These are phyloP conservation scores for Striga hermonthica DNA, from an alignment of 305 asterid genomes.

Conservation along the genomic window DNA sequence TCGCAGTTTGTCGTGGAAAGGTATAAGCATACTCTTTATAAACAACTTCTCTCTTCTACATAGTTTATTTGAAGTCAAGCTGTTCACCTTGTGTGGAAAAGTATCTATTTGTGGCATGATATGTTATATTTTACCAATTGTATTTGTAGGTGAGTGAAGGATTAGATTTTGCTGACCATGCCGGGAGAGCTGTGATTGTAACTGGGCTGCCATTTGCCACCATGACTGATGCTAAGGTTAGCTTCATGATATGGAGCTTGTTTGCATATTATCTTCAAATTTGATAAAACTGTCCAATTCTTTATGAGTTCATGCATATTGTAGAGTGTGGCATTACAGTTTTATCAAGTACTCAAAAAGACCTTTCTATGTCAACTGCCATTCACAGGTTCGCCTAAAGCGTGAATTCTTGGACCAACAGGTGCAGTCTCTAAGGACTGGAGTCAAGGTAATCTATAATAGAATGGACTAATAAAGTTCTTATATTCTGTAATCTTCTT, in stretches of 20 bases:
- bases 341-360: conserved; percentile 13
- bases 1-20: conserved; percentile 99
- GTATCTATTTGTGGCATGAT: conserved; percentile 5
- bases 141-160: conserved; percentile 88
- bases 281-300: conserved; percentile 4
- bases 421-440: conserved; percentile 41
- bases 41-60: conserved; percentile 22
- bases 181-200: conserved; percentile 96
- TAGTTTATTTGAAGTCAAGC: conserved; percentile 13
- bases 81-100: conserved; percentile 7
- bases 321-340: background rate
- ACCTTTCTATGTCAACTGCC: conserved; percentile 29
- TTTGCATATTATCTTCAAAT: conserved; percentile 25
- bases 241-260: conserved; percentile 28
- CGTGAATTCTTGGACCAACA: conserved; percentile 94
- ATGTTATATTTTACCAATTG: conserved; percentile 19
- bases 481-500: conserved; percentile 20
- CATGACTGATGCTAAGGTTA: conserved; percentile 89
- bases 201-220: conserved; percentile 96
- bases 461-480: conserved; percentile 19
- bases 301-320: conserved; percentile 23
- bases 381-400: conserved; percentile 84
- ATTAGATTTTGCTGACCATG: conserved; percentile 94
- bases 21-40: conserved; percentile 38
- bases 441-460: conserved; percentile 53